These are phyloP conservation scores for Quambalaria eucalypti DNA, from an alignment of 1,284 basidiomycete species.

Conservation along the genomic window DNA sequence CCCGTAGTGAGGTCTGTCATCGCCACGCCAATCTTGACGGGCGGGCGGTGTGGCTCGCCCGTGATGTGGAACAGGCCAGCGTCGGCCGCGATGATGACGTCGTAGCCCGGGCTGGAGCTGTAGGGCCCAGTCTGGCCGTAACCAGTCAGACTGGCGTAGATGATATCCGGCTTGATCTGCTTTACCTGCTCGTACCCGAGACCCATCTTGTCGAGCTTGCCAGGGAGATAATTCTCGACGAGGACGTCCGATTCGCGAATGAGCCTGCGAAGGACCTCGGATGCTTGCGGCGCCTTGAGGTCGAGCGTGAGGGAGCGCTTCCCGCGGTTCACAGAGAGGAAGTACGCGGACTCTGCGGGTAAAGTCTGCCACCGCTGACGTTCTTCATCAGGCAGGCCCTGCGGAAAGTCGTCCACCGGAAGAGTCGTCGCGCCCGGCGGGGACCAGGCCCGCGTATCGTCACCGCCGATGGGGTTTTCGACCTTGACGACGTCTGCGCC, in stretches of 20 bases:
- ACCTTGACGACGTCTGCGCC: constrained; percentile 79
- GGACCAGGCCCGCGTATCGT: constrained; percentile 66
- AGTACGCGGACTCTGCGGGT: constrained; percentile 86
- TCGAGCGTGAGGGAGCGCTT: constrained; percentile 76
- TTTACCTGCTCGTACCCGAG: constrained; percentile 76
- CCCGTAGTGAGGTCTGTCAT: constrained; percentile 85
- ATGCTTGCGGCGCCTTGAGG: constrained; percentile 68
- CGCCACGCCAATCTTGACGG: constrained; percentile 68
- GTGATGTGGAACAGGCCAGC: constrained; percentile 52
- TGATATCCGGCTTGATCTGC: constrained; percentile 67
- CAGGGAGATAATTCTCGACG: constrained; percentile 47
- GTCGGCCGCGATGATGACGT: constrained; percentile 40
- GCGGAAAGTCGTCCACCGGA: not conserved
- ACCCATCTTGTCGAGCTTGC: constrained; percentile 70
- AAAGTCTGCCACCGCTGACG: constrained; percentile 54
- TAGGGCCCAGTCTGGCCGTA: constrained; percentile 73
- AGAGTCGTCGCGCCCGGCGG: constrained; percentile 15
- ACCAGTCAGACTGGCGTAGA: constrained; percentile 85
- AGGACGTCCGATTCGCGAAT: constrained; percentile 71
- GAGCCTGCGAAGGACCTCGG: constrained; percentile 67
- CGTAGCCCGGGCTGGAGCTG: constrained; percentile 15
- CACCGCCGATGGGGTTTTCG: constrained; percentile 56
- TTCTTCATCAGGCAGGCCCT: not conserved
- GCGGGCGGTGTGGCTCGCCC: constrained; percentile 75
- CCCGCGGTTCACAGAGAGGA: constrained; percentile 77